Conservation (phyloP, 148 eudicot species). For the Euryodendron excelsum region DNA sequence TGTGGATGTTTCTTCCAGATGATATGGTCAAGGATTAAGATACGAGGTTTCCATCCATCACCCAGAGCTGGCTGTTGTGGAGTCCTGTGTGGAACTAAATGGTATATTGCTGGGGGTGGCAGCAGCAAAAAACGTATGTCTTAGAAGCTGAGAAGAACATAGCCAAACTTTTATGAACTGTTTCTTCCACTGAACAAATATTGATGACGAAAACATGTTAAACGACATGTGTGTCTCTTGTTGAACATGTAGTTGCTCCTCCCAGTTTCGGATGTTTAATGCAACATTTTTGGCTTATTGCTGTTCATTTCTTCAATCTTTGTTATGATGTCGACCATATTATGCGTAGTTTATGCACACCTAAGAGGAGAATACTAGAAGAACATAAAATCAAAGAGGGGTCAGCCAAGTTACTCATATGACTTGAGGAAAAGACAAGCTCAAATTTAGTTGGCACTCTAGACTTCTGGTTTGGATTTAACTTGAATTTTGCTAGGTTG, state of each 20-base stretch:
- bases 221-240: background rate
- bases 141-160: background rate
- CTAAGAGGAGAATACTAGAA: background rate
- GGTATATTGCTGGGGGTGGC: constrained; percentile 98
- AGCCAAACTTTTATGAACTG: background rate
- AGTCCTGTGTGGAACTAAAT: constrained; percentile 83
- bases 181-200: background rate
- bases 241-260: background rate
- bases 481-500: background rate
- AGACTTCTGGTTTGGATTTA: background rate
- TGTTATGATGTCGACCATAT: background rate
- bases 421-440: background rate
- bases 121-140: constrained; percentile 79
- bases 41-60: constrained; percentile 85
- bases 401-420: background rate
- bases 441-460: background rate
- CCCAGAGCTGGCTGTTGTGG: constrained; percentile 97
- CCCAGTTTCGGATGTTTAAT: background rate
- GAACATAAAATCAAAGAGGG: background rate
- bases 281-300: background rate
- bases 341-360: background rate
- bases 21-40: constrained; percentile 92
- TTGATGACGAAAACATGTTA: background rate
- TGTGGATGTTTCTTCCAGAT: constrained; percentile 46
- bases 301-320: background rate